phyloP scores from a whole-genome alignment of 805 yeast genomes.

The Saccharomycopsis javanensis region DNA sequence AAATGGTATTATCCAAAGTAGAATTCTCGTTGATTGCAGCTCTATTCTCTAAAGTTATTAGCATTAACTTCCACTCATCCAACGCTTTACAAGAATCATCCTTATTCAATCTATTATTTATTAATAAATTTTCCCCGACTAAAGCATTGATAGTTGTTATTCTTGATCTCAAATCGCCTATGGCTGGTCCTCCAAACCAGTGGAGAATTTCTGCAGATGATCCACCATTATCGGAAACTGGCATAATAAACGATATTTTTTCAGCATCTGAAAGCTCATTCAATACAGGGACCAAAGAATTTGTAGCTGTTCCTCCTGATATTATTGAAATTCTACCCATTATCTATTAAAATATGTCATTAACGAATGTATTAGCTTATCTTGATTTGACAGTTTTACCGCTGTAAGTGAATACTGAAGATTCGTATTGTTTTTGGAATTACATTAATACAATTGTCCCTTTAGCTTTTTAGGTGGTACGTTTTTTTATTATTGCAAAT shows the following conservation, averaged over 20 bases:
- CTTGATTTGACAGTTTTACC: neutral
- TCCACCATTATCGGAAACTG: constrained; percentile 90
- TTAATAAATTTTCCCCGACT: constrained; percentile 22
- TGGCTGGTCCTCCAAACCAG: constrained; percentile 89
- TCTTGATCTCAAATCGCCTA: constrained; percentile 83
- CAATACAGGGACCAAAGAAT: constrained; percentile 57
- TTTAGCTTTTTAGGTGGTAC: no score
- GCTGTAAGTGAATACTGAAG: no score
- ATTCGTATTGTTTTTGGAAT: no score
- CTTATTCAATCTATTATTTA: constrained; percentile 25
- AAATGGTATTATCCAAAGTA: neutral
- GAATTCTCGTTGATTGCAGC: neutral
- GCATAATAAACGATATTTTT: constrained; percentile 56
- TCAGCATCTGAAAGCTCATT: constrained; percentile 30
- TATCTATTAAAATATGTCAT: neutral
- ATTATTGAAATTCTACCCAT: constrained; percentile 21
- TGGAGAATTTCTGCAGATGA: constrained; percentile 83
- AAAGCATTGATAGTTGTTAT: constrained; percentile 57
- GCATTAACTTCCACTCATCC: constrained; percentile 59
- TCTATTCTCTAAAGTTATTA: neutral
- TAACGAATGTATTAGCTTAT: neutral
- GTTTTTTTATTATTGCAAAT: no score
- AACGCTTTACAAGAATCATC: constrained; percentile 39
- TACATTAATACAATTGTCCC: no score
- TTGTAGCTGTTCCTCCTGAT: constrained; percentile 88